Evolutionary conservation across 805 yeast genomes (phyloP).

Genomic region (Metschnikowia lachancei): DNA sequence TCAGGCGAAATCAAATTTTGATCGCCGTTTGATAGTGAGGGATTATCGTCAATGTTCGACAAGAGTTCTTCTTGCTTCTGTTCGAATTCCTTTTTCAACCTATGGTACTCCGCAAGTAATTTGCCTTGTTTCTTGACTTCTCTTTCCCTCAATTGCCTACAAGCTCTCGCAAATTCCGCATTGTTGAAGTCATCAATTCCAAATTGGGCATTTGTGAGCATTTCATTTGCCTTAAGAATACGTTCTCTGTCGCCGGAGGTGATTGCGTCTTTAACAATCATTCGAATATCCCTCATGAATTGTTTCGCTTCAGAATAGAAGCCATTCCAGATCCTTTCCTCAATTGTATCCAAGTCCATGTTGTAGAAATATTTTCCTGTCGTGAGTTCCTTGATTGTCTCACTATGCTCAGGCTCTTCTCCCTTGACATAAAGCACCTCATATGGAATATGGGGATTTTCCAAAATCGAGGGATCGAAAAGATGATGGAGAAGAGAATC

Average conservation of each 20-base stretch:
- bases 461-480: constrained; percentile 58
- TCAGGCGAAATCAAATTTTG: background rate
- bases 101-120: constrained; percentile 37
- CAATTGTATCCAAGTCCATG: constrained; percentile 91
- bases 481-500: constrained; percentile 70
- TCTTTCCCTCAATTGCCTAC: constrained; percentile 68
- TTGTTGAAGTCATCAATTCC: constrained; percentile 85
- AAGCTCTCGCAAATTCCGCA: constrained; percentile 70
- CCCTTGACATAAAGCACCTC: constrained; percentile 45
- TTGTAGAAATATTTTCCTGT: constrained; percentile 75
- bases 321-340: constrained; percentile 96
- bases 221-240: constrained; percentile 78
- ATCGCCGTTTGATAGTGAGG: constrained; percentile 2
- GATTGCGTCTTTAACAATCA: constrained; percentile 76
- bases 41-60: constrained; percentile 1
- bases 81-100: constrained; percentile 26
- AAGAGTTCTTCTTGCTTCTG: constrained; percentile 17
- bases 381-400: constrained; percentile 76
- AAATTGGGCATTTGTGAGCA: constrained; percentile 95
- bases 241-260: constrained; percentile 82
- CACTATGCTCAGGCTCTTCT: constrained; percentile 46
- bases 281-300: constrained; percentile 76
- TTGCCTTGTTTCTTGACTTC: constrained; percentile 55
- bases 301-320: constrained; percentile 90
- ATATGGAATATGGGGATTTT: constrained; percentile 36